These are phyloP conservation scores for Crithidia sp. DNA, from an alignment of 208 protist genomes.

Conservation along the genomic window DNA sequence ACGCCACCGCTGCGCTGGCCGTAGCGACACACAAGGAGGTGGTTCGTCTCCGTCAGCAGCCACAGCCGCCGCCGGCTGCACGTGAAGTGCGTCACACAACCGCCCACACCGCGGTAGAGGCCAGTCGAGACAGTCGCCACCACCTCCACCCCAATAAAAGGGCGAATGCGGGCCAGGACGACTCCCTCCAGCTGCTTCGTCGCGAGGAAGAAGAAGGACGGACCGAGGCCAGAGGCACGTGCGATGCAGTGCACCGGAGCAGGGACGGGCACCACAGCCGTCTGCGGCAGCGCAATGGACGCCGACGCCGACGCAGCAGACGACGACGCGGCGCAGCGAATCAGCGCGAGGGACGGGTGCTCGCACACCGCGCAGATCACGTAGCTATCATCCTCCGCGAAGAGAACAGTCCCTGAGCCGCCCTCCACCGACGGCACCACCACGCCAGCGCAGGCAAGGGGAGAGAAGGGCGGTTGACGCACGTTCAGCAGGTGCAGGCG, in stretches of 20 bases:
- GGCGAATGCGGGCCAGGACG: conserved; percentile 65
- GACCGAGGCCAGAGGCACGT: conserved; percentile 54
- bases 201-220: conserved; percentile 66
- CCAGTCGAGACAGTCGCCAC: conserved; percentile 67
- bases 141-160: conserved; percentile 69
- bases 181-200: conserved; percentile 64
- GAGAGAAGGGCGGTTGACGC: conserved; percentile 33
- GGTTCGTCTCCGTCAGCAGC: conserved; percentile 70
- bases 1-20: conserved; percentile 31
- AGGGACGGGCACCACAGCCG: conserved; percentile 44
- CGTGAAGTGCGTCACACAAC: conserved; percentile 51
- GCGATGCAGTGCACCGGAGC: conserved; percentile 60
- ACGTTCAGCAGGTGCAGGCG: conserved; percentile 69
- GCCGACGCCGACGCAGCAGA: conserved; percentile 11
- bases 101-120: conserved; percentile 71
- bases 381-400: conserved; percentile 77
- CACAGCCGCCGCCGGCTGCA: conserved; percentile 71
- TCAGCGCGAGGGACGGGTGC: conserved; percentile 46
- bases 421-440: conserved; percentile 58
- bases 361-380: conserved; percentile 60
- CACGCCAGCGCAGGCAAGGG: conserved; percentile 20
- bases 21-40: conserved; percentile 82
- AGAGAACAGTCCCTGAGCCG: conserved; percentile 53
- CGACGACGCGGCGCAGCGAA: conserved; percentile 22
- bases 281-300: conserved; percentile 11